Evolutionary conservation across 2,329 filamentous ascomycete genomes (phyloP).

Genomic region (Scedosporium dehoogii): DNA sequence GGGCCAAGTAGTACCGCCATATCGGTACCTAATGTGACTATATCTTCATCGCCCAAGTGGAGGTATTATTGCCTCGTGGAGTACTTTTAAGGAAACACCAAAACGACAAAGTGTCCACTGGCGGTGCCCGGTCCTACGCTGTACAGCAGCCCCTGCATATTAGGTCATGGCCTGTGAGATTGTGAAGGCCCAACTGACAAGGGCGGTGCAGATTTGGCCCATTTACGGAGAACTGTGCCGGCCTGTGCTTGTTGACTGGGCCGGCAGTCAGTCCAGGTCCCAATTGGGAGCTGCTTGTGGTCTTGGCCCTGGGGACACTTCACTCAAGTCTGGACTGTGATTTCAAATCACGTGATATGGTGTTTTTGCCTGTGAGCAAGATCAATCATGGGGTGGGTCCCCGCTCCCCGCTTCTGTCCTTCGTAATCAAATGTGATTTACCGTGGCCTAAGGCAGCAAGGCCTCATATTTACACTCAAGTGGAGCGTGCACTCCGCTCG

Average conservation of each 20-base stretch:
- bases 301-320: too few species aligned
- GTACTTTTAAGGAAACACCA: not conserved
- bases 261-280: too few species aligned
- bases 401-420: too few species aligned
- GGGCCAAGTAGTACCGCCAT: not conserved
- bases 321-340: too few species aligned
- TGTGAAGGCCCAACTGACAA: not conserved
- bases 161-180: not conserved
- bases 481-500: not conserved
- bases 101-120: not conserved
- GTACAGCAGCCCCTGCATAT: constrained; percentile 1
- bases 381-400: too few species aligned
- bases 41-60: not conserved
- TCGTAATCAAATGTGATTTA: not conserved
- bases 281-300: too few species aligned
- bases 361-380: not conserved
- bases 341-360: too few species aligned
- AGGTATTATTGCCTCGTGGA: not conserved
- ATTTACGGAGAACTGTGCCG: not conserved
- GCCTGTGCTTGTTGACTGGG: too few species aligned
- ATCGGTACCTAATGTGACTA: not conserved
- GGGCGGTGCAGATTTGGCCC: not conserved
- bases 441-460: not conserved
- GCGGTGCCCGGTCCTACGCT: not conserved
- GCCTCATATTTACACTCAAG: constrained; percentile 3